phyloP scores from a whole-genome alignment of 169 alveolate genomes.

The Plasmodium relictum region DNA sequence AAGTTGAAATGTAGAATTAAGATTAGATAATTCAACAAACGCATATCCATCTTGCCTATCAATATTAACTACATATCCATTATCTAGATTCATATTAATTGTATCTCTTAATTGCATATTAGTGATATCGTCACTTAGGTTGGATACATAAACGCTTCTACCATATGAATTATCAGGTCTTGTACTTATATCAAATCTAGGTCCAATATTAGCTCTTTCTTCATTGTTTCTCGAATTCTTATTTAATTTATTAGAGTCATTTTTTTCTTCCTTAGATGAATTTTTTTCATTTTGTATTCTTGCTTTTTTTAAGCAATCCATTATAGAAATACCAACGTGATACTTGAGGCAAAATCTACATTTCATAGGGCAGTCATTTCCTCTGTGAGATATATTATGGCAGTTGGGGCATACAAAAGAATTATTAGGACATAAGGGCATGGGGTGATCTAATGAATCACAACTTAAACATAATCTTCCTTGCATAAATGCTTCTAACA shows the following conservation, averaged over 20 bases:
- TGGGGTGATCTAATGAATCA: slow-evolving; percentile 83
- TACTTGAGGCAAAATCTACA: slow-evolving; percentile 70
- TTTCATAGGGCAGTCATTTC: slow-evolving; percentile 78
- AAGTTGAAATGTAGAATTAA: slow-evolving; percentile 58
- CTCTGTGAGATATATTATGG: slow-evolving; percentile 83
- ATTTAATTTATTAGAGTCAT: slow-evolving; percentile 11
- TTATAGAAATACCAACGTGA: slow-evolving; percentile 62
- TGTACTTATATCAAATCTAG: slow-evolving; percentile 73
- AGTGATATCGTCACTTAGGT: slow-evolving; percentile 69
- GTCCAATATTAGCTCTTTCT: slow-evolving; percentile 48
- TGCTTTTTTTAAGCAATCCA: slow-evolving; percentile 77
- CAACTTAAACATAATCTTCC: slow-evolving; percentile 85
- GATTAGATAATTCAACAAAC: slow-evolving; percentile 67
- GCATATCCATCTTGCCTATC: slow-evolving; percentile 77
- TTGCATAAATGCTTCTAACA: slow-evolving; percentile 78
- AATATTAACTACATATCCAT: slow-evolving; percentile 71
- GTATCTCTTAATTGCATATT: slow-evolving; percentile 63
- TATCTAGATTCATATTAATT: slow-evolving; percentile 53
- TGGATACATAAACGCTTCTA: slow-evolving; percentile 74
- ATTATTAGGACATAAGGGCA: slow-evolving; percentile 84
- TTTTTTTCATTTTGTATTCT: slow-evolving; percentile 69
- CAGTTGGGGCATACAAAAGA: slow-evolving; percentile 87
- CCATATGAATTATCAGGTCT: slow-evolving; percentile 77
- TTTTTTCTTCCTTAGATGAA: slow-evolving; percentile 26
- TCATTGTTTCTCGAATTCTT: slow-evolving; percentile 27